Percentiles rank a stretch among this genome's conserved stretches.
These are phyloP conservation scores for Hygrocybe punicea DNA, from an alignment of 768 basidiomycete genomes.

Conservation along the genomic window DNA sequence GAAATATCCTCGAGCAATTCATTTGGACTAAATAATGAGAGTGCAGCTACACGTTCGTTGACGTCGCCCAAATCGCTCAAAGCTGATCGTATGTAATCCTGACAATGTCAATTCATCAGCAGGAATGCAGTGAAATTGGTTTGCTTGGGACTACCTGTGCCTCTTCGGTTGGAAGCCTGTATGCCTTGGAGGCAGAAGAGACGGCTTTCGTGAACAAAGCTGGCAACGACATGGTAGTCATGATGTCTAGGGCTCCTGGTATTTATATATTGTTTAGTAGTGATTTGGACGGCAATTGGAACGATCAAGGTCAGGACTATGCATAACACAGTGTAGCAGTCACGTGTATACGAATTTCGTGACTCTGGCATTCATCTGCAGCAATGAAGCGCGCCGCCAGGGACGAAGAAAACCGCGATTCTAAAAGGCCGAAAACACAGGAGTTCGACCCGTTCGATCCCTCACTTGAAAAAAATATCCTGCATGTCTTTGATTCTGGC, in stretches of 20 bases:
- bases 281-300: too few species aligned
- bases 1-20: slow-evolving; percentile 80
- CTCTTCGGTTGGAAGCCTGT: slow-evolving; percentile 39
- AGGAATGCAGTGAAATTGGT: not conserved
- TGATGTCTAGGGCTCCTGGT: not conserved
- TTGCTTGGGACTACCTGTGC: slow-evolving; percentile 38
- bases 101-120: not conserved
- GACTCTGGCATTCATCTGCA: too few species aligned
- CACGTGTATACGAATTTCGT: too few species aligned
- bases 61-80: slow-evolving; percentile 55
- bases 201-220: slow-evolving; percentile 39
- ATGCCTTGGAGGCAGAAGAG: slow-evolving; percentile 37
- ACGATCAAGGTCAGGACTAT: not conserved
- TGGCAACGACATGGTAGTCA: slow-evolving; percentile 35
- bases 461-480: slow-evolving; percentile 26
- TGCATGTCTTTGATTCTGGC: slow-evolving; percentile 32
- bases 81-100: slow-evolving; percentile 60
- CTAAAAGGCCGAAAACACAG: slow-evolving; percentile 18
- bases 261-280: too few species aligned
- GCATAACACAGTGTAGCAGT: too few species aligned
- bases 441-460: slow-evolving; percentile 19
- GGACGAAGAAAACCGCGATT: not conserved
- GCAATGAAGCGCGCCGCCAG: slow-evolving; percentile 20
- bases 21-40: slow-evolving; percentile 80
- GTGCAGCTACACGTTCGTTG: slow-evolving; percentile 49